A percentile compares a stretch with the other conserved stretches of the same genome.
Evolutionary conservation across 2,329 filamentous ascomycete genomes (phyloP).

Genomic region (Colletotrichum simmondsii): DNA sequence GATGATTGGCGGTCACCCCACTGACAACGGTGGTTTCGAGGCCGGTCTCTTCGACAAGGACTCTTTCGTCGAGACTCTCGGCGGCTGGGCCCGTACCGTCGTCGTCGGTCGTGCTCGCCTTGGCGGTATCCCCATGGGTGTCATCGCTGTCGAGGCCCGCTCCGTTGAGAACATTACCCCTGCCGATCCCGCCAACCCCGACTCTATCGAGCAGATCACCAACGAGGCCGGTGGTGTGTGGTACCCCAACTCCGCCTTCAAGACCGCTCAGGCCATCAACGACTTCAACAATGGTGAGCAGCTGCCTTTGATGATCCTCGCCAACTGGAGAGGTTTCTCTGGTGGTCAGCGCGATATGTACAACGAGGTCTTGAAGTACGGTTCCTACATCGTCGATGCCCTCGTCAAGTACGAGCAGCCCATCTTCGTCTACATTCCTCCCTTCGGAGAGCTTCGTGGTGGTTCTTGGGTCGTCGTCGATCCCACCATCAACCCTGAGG

Average conservation of each 20-base stretch:
- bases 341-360: slow-evolving; percentile 99
- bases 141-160: slow-evolving; percentile 96
- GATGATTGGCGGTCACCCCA: slow-evolving; percentile 89
- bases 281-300: slow-evolving; percentile 99
- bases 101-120: slow-evolving; percentile 96
- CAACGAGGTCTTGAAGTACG: slow-evolving; percentile 99
- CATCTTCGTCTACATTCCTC: slow-evolving; percentile 98
- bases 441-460: slow-evolving; percentile 95
- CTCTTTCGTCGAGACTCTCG: slow-evolving; percentile 96
- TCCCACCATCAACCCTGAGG: slow-evolving; percentile 94
- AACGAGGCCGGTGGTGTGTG: slow-evolving; percentile 98
- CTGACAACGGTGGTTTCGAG: slow-evolving; percentile 81
- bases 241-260: slow-evolving; percentile 99
- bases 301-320: slow-evolving; percentile 97
- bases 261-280: slow-evolving; percentile 98
- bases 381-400: slow-evolving; percentile 98
- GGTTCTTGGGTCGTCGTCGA: slow-evolving; percentile 99
- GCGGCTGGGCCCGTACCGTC: slow-evolving; percentile 96
- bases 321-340: slow-evolving; percentile 99
- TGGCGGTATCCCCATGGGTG: slow-evolving; percentile 97
- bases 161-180: slow-evolving; percentile 97
- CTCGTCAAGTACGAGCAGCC: slow-evolving; percentile 99
- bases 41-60: slow-evolving; percentile 95
- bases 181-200: slow-evolving; percentile 96
- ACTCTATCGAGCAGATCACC: slow-evolving; percentile 94